Evolutionary conservation across 2,329 filamentous ascomycete species (phyloP), one percentile per base, ranked within the genome.

Genomic region (Mycosphaerella sp.): DNA sequence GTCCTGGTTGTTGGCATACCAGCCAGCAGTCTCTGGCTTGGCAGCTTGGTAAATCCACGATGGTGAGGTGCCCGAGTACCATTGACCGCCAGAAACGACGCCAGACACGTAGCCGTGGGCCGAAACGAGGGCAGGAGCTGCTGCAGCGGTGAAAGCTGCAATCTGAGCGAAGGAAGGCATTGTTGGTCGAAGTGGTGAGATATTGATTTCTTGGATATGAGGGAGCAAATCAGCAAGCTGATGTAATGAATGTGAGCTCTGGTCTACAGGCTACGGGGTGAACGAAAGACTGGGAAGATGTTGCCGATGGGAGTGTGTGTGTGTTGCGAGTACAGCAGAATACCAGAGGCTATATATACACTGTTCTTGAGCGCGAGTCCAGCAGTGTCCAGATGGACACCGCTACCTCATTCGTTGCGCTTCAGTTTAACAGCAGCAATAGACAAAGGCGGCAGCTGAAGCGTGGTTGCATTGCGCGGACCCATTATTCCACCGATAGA

Each of bases 31-130:
- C 44, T 73, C 75, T 1, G 75, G 76, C 3, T 79, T 82, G 7
- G 79, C 81, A 59, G 73, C 79, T 29, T 79, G 81, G 64, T 72
- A 83, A 47, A 78, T 75, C 17, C 70, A 72, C 51, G 57, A 17
- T 68, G 72, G 66, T 61, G 69, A 56, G 71, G 71, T 71, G 55
- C 73, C 72, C 51, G 69, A 61, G 62, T 75, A 75, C 60, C 69
- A 74, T n/a, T 67, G 65, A 48, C 76, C 77, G 58, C 76, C 73
- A 48, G 76, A 71, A 50, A 74, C 69, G 49, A 77, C 67, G 56
- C 72, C 70, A 5, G 60, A 66, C 48, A 76, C 70, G 45, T 66
- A 70, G 36, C 75, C 76, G 65, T 78, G 75, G 48, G 73, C 75
- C 48, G 70, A 64, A 52, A 71, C 73, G 40, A 69, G 67, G 59